Evolutionary conservation across 1,139 yeast species (phyloP), one percentile per base, ranked within the genome.

Genomic region (Geotrichum carabidarum): DNA sequence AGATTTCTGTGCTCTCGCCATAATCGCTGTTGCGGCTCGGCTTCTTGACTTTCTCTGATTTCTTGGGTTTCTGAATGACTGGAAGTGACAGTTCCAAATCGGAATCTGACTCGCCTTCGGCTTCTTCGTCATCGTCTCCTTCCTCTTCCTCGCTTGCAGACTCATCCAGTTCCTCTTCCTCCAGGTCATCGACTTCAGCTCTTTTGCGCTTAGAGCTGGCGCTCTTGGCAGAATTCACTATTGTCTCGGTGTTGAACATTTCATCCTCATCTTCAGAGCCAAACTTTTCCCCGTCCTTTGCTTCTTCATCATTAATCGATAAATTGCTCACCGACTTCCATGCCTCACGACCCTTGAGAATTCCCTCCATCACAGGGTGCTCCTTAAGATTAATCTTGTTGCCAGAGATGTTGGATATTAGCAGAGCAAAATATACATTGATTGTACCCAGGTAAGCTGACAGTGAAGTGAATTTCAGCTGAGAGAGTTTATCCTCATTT

Each of bases 291-390:
- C 22, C 41, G 9, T 52, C 58, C 5, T 22, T 27, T 6, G 54
- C 60, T 14, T 54, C 58, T 4, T 51, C 60, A 15, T 42, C 58
- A 15, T 54, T 54, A 61, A 51, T 40, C 61, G 60, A 42, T 63
- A 63, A 14, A 64, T 63, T 40, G 61, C 66, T 56, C 34, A 54
- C 59, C 8, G 54, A 48, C 67, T 94, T 79, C 96, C 97, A 91
- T n/a, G 86, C 78, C 67, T 90, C 96, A 62, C 94, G 78, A 2
- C 93, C 78, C 54, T 86, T 82, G 57, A 91, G 74, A 45, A 91
- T 84, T 35, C 85, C 79, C 64, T 87, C 91, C 96, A 91, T 90
- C 1, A 91, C 85, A 1, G 93, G 87, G 62, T 85, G 91, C 56
- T 87, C 94, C 63, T 86, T 89, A 84, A 91, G 82, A 34, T 84